Base-by-base conservation (phyloP, 148 eudicot genomes). In the Cornus controversa region DNA sequence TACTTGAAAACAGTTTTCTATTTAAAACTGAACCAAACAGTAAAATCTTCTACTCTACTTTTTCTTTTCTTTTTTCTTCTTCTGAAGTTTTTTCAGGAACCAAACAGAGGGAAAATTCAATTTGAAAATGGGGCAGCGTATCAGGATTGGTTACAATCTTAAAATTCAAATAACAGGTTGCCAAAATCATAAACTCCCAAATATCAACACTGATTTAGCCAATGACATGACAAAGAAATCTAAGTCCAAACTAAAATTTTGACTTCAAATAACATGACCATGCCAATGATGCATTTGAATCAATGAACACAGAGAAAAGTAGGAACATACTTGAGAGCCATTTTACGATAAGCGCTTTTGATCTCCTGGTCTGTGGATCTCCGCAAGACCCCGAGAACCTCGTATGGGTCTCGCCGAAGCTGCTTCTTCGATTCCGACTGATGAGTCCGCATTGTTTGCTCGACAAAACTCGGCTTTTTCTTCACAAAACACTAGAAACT, bases 281-380 rank as follows among this genome's bases (percentile, higher is more conserved):
- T 10, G 10, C n/a, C 4, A 47, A 24, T 25, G 13, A 18, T 2
- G 25, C n/a, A 25, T 23, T 47, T 16, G 20, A 45, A 66, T 20
- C 1, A 28, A 24, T 24, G 50, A 68, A 2, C 24, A 36, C 28
- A 72, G 9, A 63, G n/a, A 65, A 31, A 68, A 71, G 77, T 25
- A 31, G 34, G 5, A 70, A 80, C 92, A 50, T 92, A 94, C 94
- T 90, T 92, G 65, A 94, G 88, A 65, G 97, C 98, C 85, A 92
- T 78, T 91, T 89, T 94, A n/a, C 97, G 86, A 70, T 94, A 94
- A 54, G 98, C 91, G 23, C 86, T 80, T 75, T 94, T 92, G 79
- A 94, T 90, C 81, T 94, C 97, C 82, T 89, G 97, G 84, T 94
- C 97, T 1, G 95, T 89, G 31, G 92, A 88, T 80, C 83, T 89